Conservation (phyloP, 2,329 filamentous ascomycete species). For the Diplodia seriata region DNA sequence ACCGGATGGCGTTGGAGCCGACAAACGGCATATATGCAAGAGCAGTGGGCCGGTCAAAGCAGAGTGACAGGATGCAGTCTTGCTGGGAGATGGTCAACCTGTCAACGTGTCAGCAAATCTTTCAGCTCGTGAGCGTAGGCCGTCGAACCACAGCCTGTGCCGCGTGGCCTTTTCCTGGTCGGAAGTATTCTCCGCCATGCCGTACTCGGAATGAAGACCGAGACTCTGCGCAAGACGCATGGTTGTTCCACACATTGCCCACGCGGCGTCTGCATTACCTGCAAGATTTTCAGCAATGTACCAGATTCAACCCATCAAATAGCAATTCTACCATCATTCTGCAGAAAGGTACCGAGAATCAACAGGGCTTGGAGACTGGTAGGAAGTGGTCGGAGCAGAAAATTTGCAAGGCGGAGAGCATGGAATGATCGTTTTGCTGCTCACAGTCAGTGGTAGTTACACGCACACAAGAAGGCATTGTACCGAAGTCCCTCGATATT, state of each 20-base stretch:
- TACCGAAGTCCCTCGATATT: slow-evolving; percentile 22
- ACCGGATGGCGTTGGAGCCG: too few relatives aligned
- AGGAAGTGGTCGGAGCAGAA: neutral
- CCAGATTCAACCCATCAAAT: accelerated
- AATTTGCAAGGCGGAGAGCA: slow-evolving; percentile 17
- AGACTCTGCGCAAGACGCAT: slow-evolving; percentile 23
- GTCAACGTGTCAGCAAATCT: neutral
- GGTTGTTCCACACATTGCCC: slow-evolving; percentile 18
- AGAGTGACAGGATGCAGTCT: slow-evolving; percentile 20
- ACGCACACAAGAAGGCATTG: neutral
- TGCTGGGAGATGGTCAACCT: slow-evolving; percentile 28
- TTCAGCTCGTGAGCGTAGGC: too few relatives aligned
- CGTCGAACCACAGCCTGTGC: neutral
- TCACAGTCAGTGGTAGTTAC: neutral
- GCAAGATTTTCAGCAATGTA: neutral
- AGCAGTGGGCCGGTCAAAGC: slow-evolving; percentile 22
- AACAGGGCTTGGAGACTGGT: slow-evolving; percentile 21
- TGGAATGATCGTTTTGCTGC: slow-evolving; percentile 25
- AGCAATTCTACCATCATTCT: slow-evolving; percentile 11
- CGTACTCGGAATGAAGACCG: neutral
- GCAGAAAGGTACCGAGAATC: slow-evolving; percentile 14
- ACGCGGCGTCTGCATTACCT: slow-evolving; percentile 27
- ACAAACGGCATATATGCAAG: neutral
- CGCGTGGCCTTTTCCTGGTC: neutral
- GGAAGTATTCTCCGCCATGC: neutral